These are phyloP conservation scores for Clavispora vitiphila DNA, from an alignment of 805 yeast genomes.

Conservation along the genomic window DNA sequence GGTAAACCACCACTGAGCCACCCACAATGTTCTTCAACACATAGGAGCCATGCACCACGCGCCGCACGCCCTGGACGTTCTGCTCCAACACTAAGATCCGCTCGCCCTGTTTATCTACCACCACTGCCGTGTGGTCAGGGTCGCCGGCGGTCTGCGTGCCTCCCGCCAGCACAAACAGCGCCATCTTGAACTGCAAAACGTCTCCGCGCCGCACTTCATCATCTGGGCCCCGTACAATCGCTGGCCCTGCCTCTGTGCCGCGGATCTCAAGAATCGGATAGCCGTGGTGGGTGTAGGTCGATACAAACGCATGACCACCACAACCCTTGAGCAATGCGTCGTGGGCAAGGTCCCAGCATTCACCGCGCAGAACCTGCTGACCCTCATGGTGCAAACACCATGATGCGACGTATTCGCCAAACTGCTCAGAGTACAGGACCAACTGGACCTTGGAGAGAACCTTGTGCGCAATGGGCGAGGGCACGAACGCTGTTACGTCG, in stretches of 20 bases:
- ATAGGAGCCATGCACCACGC: slow-evolving; percentile 36
- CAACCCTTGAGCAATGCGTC: slow-evolving; percentile 51
- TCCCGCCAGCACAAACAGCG: slow-evolving; percentile 34
- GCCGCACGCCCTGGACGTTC: slow-evolving; percentile 40
- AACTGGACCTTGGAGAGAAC: slow-evolving; percentile 31
- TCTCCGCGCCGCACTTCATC: slow-evolving; percentile 53
- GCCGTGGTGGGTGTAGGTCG: slow-evolving; percentile 46
- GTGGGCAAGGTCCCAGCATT: slow-evolving; percentile 58
- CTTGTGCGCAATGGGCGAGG: slow-evolving; percentile 37
- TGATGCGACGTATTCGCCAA: slow-evolving; percentile 49
- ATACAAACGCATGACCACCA: slow-evolving; percentile 54
- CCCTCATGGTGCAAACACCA: slow-evolving; percentile 51
- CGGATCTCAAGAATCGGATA: slow-evolving; percentile 30
- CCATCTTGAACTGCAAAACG: slow-evolving; percentile 43
- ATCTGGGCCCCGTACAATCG: slow-evolving; percentile 11
- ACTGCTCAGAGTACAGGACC: slow-evolving; percentile 28
- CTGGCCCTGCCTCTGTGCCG: slow-evolving; percentile 16
- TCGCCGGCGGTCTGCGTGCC: slow-evolving; percentile 38
- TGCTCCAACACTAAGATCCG: slow-evolving; percentile 42
- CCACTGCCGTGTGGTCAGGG: slow-evolving; percentile 50
- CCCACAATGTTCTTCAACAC: slow-evolving; percentile 30
- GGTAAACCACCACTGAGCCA: slow-evolving; percentile 43
- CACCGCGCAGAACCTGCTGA: slow-evolving; percentile 49
- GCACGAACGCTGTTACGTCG: slow-evolving; percentile 26
- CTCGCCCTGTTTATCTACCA: slow-evolving; percentile 22